Evolutionary conservation across 768 basidiomycete species (phyloP).

Genomic region (Cystofilobasidium ferigula): DNA sequence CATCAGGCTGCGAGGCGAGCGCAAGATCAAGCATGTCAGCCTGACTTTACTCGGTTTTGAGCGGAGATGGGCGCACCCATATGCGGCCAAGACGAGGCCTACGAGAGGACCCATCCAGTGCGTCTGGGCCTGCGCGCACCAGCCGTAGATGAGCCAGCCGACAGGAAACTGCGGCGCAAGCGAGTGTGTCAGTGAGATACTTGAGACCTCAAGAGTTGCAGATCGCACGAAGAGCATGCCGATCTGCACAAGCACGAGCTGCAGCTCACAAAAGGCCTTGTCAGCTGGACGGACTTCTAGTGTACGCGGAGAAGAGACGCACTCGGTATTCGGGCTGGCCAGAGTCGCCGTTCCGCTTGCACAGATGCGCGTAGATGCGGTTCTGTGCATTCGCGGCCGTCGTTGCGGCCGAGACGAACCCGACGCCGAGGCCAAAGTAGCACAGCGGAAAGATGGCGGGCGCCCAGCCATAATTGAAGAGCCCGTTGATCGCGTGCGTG

Average conservation of each 20-base stretch:
- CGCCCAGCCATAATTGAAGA: slow-evolving; percentile 24
- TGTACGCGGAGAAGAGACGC: neutral
- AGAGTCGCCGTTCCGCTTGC: slow-evolving; percentile 6
- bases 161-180: neutral
- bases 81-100: slow-evolving; percentile 4
- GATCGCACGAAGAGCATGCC: slow-evolving; percentile 25
- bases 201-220: neutral
- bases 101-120: slow-evolving; percentile 15
- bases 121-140: slow-evolving; percentile 4
- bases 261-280: neutral
- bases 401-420: slow-evolving; percentile 19
- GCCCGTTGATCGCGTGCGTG: neutral
- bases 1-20: slow-evolving; percentile 6
- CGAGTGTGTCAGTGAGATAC: too few relatives aligned
- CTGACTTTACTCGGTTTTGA: neutral
- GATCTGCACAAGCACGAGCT: slow-evolving; percentile 22
- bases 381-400: slow-evolving; percentile 18
- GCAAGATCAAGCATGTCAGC: too few relatives aligned
- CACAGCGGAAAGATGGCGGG: slow-evolving; percentile 10
- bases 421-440: slow-evolving; percentile 18
- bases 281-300: neutral
- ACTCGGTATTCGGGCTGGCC: slow-evolving; percentile 24
- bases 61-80: slow-evolving; percentile 3
- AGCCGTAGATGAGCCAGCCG: slow-evolving; percentile 5
- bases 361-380: slow-evolving; percentile 21